phyloP scores from a whole-genome alignment of 257 asterid species.

The Ilex asprella region DNA sequence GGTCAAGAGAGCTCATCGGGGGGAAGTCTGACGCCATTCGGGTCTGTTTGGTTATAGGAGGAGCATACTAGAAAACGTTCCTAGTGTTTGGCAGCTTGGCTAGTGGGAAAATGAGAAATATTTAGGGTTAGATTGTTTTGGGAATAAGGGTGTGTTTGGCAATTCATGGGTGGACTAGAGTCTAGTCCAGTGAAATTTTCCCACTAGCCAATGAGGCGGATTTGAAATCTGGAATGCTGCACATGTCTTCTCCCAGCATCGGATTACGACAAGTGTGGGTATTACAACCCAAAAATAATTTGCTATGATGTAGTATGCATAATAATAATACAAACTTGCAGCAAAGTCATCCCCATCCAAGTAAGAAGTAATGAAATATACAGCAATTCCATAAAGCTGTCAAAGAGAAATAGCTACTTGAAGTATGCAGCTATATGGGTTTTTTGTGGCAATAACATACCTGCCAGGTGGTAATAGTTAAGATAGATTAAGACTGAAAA shows the following conservation, averaged over 20 bases:
- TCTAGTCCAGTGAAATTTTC: no score
- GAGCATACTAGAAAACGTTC: no score
- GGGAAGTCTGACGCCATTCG: no score
- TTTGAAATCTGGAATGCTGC: constrained; percentile 41
- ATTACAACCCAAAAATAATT: constrained; percentile 77
- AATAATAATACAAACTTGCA: constrained; percentile 43
- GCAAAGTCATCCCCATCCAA: constrained; percentile 92
- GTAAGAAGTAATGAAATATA: constrained; percentile 58
- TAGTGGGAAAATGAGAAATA: no score
- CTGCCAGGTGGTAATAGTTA: constrained; percentile 27
- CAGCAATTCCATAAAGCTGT: constrained; percentile 77
- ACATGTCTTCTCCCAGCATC: constrained; percentile 69
- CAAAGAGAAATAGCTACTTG: constrained; percentile 79
- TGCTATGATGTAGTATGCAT: constrained; percentile 55
- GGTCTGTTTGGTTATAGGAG: no score
- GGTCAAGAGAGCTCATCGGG: no score
- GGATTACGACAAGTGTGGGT: constrained; percentile 50
- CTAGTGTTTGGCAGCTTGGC: no score
- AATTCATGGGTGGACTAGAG: no score
- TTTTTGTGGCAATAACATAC: constrained; percentile 76
- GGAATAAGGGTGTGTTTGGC: no score
- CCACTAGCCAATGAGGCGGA: no score
- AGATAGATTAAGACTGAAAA: background rate
- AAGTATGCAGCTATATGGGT: constrained; percentile 57
- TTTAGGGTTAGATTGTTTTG: no score